Base-by-base conservation (phyloP, 345 rosid genomes). In the Syzygium oleosum region DNA sequence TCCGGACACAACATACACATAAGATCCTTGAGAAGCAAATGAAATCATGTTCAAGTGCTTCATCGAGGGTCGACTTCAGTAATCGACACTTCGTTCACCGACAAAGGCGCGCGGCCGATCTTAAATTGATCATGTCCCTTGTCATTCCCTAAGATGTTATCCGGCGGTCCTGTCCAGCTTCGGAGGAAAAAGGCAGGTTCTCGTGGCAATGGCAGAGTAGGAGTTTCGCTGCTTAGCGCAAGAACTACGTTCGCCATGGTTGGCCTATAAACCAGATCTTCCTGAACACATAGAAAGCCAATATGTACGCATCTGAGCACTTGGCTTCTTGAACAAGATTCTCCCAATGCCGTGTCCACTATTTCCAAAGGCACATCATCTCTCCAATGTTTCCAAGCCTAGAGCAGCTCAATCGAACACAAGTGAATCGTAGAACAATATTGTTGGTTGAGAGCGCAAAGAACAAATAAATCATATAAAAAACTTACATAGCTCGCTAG, bases 21-120 rank as follows among this genome's bases (percentile, higher is more conserved):
- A 3, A 29, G 29, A 15, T 29, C 41, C 41, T 29, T 65, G 10
- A 65, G 41, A 65, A 29, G 78, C 78, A 65, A 29, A 29, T 65
- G 85, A 89, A 84, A 91, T 86, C 77, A 86, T 9, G 21, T 84
- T 65, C 41, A 65, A 8, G 78, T 65, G 88, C 56, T 17, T n/a
- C 51, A n/a, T 61, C 52, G 19, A 23, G 29, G 77, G 52, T 3
- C 21, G 6, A 51, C 5, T 61, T 34, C 31, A 46, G 52, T 29
- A 29, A 7, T 65, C 3, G 78, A 29, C 21, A 29, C 41, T 29
- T 29, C 77, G 0, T 63, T 63, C 1, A 29, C 11, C 9, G 5
- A 65, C 0, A 1, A 65, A 29, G 78, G 77, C 11, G 15, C 11
- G 15, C 22, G 3, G 11, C 11, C 78, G 5, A 10, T 65, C 5